phyloP scores from a whole-genome alignment of 441 rosid species.

The Sinapis alba region DNA sequence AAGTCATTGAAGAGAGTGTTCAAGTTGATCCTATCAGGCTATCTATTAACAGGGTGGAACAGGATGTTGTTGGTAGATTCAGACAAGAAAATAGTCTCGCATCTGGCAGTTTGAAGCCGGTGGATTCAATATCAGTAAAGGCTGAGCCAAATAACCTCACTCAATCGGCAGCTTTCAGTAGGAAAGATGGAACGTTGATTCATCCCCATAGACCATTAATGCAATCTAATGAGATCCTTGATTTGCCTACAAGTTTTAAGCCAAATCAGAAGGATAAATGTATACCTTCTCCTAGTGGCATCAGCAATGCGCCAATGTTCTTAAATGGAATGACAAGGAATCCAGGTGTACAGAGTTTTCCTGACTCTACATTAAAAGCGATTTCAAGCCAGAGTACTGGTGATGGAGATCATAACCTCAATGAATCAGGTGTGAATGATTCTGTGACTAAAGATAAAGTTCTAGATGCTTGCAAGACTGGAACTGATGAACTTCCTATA shows the following conservation, averaged over 20 bases:
- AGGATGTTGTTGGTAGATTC: slow-evolving; percentile 46
- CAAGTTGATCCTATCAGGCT: slow-evolving; percentile 21
- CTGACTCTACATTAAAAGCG: slow-evolving; percentile 23
- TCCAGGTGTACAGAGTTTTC: slow-evolving; percentile 23
- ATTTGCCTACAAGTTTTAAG: slow-evolving; percentile 36
- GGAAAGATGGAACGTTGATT: slow-evolving; percentile 36
- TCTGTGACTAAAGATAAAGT: slow-evolving; percentile 36
- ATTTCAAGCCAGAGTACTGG: slow-evolving; percentile 32
- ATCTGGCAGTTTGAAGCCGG: slow-evolving; percentile 36
- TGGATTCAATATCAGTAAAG: slow-evolving; percentile 49
- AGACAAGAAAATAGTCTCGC: slow-evolving; percentile 29
- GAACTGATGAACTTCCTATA: slow-evolving; percentile 45
- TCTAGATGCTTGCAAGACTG: slow-evolving; percentile 37
- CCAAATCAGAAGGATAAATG: slow-evolving; percentile 36
- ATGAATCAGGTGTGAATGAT: slow-evolving; percentile 40
- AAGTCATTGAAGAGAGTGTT: slow-evolving; percentile 56
- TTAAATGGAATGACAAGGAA: slow-evolving; percentile 25
- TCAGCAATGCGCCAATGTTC: slow-evolving; percentile 28
- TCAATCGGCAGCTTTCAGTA: slow-evolving; percentile 34
- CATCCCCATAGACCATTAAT: slow-evolving; percentile 33
- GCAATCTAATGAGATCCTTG: slow-evolving; percentile 29
- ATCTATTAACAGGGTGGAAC: slow-evolving; percentile 45
- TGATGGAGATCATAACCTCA: slow-evolving; percentile 35
- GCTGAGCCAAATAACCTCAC: slow-evolving; percentile 49
- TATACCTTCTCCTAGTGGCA: slow-evolving; percentile 31